Conservation (phyloP, 2,329 filamentous ascomycete species). For the Pseudocercospora eumusae region DNA sequence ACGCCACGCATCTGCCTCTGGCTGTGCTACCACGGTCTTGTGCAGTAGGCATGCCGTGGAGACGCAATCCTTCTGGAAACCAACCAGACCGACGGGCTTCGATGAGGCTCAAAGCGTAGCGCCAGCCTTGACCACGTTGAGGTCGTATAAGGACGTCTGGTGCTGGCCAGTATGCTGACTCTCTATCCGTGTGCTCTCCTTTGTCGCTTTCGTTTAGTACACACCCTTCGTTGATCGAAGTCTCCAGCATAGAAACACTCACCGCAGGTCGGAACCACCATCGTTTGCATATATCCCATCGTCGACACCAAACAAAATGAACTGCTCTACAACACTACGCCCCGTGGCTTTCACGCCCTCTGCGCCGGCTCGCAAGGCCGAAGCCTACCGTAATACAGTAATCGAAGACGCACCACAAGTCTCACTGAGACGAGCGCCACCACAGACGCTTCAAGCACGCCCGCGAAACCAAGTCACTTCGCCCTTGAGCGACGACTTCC, state of each 20-base stretch:
- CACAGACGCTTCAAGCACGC: conserved; percentile 42
- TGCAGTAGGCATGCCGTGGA: conserved; percentile 18
- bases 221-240: conserved; percentile 50
- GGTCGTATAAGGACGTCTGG: conserved; percentile 34
- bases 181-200: too few species aligned
- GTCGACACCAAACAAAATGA: conserved; percentile 14
- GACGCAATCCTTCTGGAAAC: conserved; percentile 19
- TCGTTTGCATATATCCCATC: conserved; percentile 18
- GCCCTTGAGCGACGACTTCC: conserved; percentile 61
- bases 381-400: conserved; percentile 62
- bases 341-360: conserved; percentile 56
- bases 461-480: conserved; percentile 43
- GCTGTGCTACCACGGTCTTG: conserved; percentile 19
- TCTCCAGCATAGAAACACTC: conserved; percentile 34
- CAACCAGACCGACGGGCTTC: conserved; percentile 25
- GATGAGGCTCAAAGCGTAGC: conserved; percentile 36
- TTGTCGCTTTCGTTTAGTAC: conserved; percentile 30
- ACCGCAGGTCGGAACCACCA: conserved; percentile 49
- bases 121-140: conserved; percentile 36
- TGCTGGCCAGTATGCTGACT: conserved; percentile 27
- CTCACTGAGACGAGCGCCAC: conserved; percentile 36
- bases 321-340: conserved; percentile 50
- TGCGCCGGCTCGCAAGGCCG: conserved; percentile 58
- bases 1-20: conserved; percentile 12
- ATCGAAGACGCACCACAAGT: conserved; percentile 57